These are phyloP conservation scores for Aspergillus sp. DNA, from an alignment of 2,329 filamentous ascomycete genomes.

Conservation along the genomic window DNA sequence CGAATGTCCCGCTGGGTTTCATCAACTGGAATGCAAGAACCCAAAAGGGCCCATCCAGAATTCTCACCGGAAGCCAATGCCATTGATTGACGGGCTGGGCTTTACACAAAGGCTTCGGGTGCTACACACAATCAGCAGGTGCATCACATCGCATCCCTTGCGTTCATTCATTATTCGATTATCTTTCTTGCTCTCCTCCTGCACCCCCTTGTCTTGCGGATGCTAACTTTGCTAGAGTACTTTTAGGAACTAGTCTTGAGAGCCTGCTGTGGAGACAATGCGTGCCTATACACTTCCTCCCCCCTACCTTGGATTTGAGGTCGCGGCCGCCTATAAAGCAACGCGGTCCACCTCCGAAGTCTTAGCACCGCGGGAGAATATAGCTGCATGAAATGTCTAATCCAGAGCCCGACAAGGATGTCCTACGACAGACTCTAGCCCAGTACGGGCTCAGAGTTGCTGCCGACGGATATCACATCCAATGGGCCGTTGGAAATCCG, in stretches of 20 bases:
- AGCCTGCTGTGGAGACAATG: neutral
- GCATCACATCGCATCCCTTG: constrained; percentile 12
- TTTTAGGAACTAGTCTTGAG: constrained; percentile 3
- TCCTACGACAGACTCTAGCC: constrained; percentile 20
- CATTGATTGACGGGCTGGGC: neutral
- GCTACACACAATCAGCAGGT: constrained; percentile 8
- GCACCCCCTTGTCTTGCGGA: constrained; percentile 10
- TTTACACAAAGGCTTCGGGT: constrained; percentile 17
- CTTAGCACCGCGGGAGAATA: neutral
- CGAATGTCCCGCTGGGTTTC: constrained; percentile 11
- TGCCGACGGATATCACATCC: constrained; percentile 29
- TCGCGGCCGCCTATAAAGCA: constrained; percentile 1
- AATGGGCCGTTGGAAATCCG: constrained; percentile 30
- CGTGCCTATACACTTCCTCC: neutral
- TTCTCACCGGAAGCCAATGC: constrained; percentile 5
- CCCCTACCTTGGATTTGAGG: neutral
- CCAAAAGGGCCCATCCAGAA: constrained; percentile 14
- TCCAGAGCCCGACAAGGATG: constrained; percentile 16
- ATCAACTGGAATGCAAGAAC: constrained; percentile 14
- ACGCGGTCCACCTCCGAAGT: neutral
- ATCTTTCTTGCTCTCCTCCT: neutral
- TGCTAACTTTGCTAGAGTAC: constrained; percentile 6
- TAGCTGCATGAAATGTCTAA: constrained; percentile 12
- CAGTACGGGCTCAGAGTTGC: constrained; percentile 30
- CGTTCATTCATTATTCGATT: constrained; percentile 11